Evolutionary conservation across 257 asterid species (phyloP).

Genomic region (Jacaranda copaia): DNA sequence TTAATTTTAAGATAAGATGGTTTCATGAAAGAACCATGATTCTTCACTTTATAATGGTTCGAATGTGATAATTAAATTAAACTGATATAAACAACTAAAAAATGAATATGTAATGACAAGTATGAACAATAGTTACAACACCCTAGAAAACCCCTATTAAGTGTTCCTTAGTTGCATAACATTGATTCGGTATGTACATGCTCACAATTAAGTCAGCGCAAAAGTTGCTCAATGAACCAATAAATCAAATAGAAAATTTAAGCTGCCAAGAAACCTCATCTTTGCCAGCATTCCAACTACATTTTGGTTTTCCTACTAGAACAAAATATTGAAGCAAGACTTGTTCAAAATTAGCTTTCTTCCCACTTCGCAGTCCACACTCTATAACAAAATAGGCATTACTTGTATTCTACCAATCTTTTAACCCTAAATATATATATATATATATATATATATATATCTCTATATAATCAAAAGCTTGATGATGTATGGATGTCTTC

Average conservation of each 20-base stretch:
- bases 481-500: slow-evolving; percentile 5
- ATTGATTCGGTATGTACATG: too few species aligned
- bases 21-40: too few species aligned
- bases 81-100: too few species aligned
- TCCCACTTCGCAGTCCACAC: not conserved
- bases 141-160: too few species aligned
- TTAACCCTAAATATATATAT: not conserved
- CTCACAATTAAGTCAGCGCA: too few species aligned
- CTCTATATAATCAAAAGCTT: not conserved
- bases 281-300: slow-evolving; percentile 25
- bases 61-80: too few species aligned
- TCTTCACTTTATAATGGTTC: too few species aligned
- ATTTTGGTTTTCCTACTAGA: not conserved
- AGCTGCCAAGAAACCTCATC: not conserved
- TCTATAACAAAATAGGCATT: not conserved
- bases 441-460: too few species aligned
- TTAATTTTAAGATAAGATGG: too few species aligned
- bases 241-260: not conserved
- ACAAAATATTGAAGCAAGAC: not conserved
- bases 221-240: slow-evolving; percentile 6
- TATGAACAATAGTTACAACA: too few species aligned
- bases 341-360: slow-evolving; percentile 13
- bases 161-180: too few species aligned
- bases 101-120: too few species aligned
- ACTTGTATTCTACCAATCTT: not conserved